Evolutionary conservation across 2,329 filamentous ascomycete species (phyloP), one percentile per base, ranked within the genome.

Genomic region (Colletotrichum sp.): DNA sequence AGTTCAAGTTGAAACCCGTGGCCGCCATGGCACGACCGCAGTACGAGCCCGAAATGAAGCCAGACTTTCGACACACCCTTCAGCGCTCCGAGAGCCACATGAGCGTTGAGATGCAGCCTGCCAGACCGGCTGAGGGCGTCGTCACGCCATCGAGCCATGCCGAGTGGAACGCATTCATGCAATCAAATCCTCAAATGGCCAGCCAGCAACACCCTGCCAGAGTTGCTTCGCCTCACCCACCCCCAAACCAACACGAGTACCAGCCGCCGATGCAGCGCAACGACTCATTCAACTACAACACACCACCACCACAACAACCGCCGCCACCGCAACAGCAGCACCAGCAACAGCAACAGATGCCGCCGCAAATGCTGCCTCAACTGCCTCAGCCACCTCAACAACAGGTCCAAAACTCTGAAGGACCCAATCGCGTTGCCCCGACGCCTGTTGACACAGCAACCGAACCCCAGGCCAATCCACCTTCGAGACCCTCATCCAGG

Each of bases 141-240:
- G 85, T 88, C 60, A 88, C 86, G 6, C 88, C 91, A 8, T 88
- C 87, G 6, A 95, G 98, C 81, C 90, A 91, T 30, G 91, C 91
- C 57, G 94, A 96, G 78, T 98, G 96, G 96, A 93, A 91, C 74
- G 90, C 92, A 7, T 95, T 97, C 72, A 84, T 96, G 15, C 93
- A 95, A 81, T 91, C 92, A 69, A 95, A 95, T 80, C 93, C 92
- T 5, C 78, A 91, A 84, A 79, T 86, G 82, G 87, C 78, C 79
- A 88, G 80, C 82, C 82, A 77, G 71, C 83, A 78, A 76, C 82
- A 78, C 76, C 78, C 82, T 8, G 83, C 84, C 15, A 81, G 83
- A 65, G 83, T 84, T 68, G 82, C 84, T 44, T 85, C 85, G 13
- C 85, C 85, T 32, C 84, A 85, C 44, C 59, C 26, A 71, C 75